Evolutionary conservation across 805 yeast genomes (phyloP), one percentile per base, ranked within the genome.

Genomic region (Candida berthetii): DNA sequence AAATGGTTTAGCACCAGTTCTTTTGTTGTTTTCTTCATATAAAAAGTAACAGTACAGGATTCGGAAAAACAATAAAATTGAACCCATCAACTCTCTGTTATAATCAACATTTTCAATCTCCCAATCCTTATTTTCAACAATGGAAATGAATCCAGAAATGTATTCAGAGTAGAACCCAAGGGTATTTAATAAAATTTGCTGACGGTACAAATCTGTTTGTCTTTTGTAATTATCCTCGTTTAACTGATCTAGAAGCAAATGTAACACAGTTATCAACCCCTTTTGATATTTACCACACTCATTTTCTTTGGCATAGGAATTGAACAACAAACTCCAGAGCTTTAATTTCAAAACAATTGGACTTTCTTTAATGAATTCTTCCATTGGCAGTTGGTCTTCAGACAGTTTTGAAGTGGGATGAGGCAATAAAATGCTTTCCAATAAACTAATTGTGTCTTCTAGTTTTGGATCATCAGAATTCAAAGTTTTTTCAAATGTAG

Each of bases 311-410:
- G 61, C 55, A 50, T 83, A 85, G 42, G 72, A 72, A 47, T 73
- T 76, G 37, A 87, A 69, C 15, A 90, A 64, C 19, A 83, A 70
- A 27, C 76, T 77, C 95, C 97, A 90, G 3, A 93, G 61, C 41
- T 81, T 80, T 31, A 89, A 62, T 42, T 76, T 76, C 55, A 88
- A 71, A 18, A 77, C 82, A 18, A 83, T 65, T 0, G 93, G 77
- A 0, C 95, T 78, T 11, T 65, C 67, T 3, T 67, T 61, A 14
- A 93, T 65, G 53, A 91, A 87, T 11, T 65, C 59, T 18, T 71
- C 66, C 58, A 88, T 80, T 7, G 89, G 79, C 14, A 53, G 48
- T 29, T 73, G 67, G 29, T 70, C 74, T 1, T 54, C 42, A 13
- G 62, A 35, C n/a, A 46, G 34, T 4, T 18, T 17, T 2, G 36